phyloP scores from a whole-genome alignment of 2,329 filamentous ascomycete species.

The Bipolaris zeicola region DNA sequence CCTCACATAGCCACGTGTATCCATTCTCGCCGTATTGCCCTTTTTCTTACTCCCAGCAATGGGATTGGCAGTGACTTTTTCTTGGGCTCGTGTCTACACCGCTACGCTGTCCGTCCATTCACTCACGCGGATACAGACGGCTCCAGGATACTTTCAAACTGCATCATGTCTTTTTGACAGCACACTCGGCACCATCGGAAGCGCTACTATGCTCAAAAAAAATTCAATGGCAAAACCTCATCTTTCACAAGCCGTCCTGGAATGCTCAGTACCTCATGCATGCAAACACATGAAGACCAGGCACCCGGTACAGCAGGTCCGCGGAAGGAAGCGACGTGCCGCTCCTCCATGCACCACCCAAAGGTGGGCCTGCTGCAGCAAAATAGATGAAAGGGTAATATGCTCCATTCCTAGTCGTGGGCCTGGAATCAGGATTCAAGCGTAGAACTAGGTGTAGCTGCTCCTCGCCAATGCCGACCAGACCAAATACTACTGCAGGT shows the following conservation, averaged over 20 bases:
- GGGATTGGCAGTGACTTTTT: too few species aligned
- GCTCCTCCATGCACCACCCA: not conserved
- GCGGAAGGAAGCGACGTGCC: constrained; percentile 6
- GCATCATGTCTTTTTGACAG: not conserved
- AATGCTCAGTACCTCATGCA: constrained; percentile 12
- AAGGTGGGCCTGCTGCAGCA: not conserved
- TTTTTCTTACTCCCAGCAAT: not conserved
- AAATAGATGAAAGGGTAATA: not conserved
- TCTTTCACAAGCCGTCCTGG: constrained; percentile 5
- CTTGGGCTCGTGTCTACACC: not conserved
- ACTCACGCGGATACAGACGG: not conserved
- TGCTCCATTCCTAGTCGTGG: not conserved
- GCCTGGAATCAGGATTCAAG: not conserved
- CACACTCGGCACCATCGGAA: not conserved
- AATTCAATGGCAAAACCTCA: constrained; percentile 4
- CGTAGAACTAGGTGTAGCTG: not conserved
- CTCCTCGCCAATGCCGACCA: too few species aligned
- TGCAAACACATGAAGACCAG: constrained; percentile 22
- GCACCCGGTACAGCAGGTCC: constrained; percentile 13
- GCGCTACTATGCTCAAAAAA: not conserved
- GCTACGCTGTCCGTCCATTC: not conserved
- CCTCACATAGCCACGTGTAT: not conserved
- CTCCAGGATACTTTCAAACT: not conserved
- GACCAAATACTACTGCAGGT: not conserved
- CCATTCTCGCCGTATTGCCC: not conserved